phyloP scores from a whole-genome alignment of 2,329 filamentous ascomycete genomes.

The Byssochlamys sp. region DNA sequence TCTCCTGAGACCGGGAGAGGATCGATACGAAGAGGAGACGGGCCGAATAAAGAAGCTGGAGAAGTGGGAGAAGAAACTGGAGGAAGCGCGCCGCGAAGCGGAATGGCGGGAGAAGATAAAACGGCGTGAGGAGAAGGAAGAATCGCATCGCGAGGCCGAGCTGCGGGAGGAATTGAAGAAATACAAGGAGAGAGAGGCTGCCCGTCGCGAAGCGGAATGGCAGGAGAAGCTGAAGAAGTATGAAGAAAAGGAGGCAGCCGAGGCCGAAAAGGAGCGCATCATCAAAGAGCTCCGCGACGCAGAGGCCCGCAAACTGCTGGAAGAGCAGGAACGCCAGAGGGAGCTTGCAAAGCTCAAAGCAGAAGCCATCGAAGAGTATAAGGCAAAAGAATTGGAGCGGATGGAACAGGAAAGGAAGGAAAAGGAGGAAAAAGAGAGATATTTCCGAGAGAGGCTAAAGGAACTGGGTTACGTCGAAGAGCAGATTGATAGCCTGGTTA shows the following conservation, averaged over 20 bases:
- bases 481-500: conserved; percentile 33
- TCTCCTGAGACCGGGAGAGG: conserved; percentile 31
- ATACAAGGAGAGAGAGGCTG: conserved; percentile 22
- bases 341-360: conserved; percentile 37
- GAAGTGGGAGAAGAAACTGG: conserved; percentile 33
- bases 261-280: conserved; percentile 35
- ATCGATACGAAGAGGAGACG: conserved; percentile 33
- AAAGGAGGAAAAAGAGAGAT: conserved; percentile 42
- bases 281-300: conserved; percentile 33
- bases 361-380: conserved; percentile 45
- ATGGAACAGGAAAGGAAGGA: conserved; percentile 40
- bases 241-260: conserved; percentile 29
- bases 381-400: conserved; percentile 42
- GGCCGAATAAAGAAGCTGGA: conserved; percentile 29
- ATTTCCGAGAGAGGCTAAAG: conserved; percentile 36
- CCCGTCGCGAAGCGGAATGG: conserved; percentile 12
- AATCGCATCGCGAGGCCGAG: conserved; percentile 12
- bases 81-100: conserved; percentile 8
- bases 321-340: conserved; percentile 19
- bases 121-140: conserved; percentile 15
- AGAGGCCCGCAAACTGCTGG: conserved; percentile 32
- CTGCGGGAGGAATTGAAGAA: conserved; percentile 22
- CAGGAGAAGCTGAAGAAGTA: conserved; percentile 18
- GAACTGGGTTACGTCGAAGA: conserved; percentile 34
- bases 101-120: conserved; percentile 10